Evolutionary conservation across 345 rosid genomes (phyloP), one percentile per base, ranked within the genome.

Genomic region (Hirschfeldia incana): DNA sequence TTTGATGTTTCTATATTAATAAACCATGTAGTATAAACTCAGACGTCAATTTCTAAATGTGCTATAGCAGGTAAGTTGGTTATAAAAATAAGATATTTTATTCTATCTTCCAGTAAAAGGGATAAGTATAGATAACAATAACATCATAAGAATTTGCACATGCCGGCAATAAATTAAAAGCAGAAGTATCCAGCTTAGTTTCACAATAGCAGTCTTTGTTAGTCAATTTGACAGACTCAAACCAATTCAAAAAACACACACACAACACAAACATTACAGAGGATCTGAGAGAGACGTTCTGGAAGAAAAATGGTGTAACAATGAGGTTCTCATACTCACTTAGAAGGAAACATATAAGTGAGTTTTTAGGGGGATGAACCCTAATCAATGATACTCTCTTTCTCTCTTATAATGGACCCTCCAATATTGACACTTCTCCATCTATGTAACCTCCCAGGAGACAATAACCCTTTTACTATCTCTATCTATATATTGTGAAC

Each of bases 291-390:
- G 82, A 73, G 82, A 79, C 82, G 17, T 67, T 49, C 60, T 65
- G 39, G 74, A 79, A 73, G 69, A 15, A 65, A 73, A 79, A 26
- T 79, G 82, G 42, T 79, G 82, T 79, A 67, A 60, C 17, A 60
- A 73, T 79, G 78, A 79, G 82, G 74, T 46, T 79, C 78, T 73
- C 82, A 59, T 73, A 79, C 78, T 79, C 57, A 26, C 8, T 33
- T 26, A 32, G 36, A 59, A 11, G 64, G 74, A 68, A 78, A 60
- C 78, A 79, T 72, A 21, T 73, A 21, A 37, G 60, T 65, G 37
- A 78, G 27, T 66, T 59, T 62, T 60, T 79, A 67, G 82, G 78
- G 77, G 82, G 73, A 67, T 73, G 82, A 79, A 79, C 74, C 74
- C 78, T 79, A 79, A 67, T 79, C 65, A 79, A 73, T 79, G 78